Conservation (phyloP, 2,329 filamentous ascomycete species). For the Colletotrichum sp. region DNA sequence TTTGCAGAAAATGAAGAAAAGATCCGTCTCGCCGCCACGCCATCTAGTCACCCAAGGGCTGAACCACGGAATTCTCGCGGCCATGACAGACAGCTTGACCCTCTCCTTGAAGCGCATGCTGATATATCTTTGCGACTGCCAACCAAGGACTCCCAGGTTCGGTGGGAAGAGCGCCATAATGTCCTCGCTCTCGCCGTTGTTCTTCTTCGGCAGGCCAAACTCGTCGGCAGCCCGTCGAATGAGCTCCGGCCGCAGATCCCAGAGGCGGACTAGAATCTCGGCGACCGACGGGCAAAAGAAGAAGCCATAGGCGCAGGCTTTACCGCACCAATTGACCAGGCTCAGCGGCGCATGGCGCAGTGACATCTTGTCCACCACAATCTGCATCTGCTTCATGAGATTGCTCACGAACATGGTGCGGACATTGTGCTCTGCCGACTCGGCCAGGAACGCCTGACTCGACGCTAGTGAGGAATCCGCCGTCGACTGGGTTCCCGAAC, state of each 20-base stretch:
- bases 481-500: constrained; percentile 50
- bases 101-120: constrained; percentile 67
- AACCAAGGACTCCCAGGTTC: constrained; percentile 60
- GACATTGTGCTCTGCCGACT: constrained; percentile 86
- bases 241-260: constrained; percentile 72
- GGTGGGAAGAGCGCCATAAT: constrained; percentile 75
- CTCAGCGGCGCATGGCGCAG: constrained; percentile 69
- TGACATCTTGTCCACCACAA: constrained; percentile 90
- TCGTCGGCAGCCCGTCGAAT: constrained; percentile 76
- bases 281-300: constrained; percentile 89
- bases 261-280: constrained; percentile 81
- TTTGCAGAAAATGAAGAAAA: constrained; percentile 92
- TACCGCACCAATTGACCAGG: constrained; percentile 85
- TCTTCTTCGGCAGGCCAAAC: constrained; percentile 65
- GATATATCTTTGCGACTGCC: constrained; percentile 56
- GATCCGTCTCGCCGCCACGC: constrained; percentile 85
- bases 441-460: constrained; percentile 59
- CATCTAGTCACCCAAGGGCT: constrained; percentile 85
- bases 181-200: constrained; percentile 63
- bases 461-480: constrained; percentile 71
- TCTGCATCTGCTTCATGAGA: constrained; percentile 80
- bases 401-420: constrained; percentile 86
- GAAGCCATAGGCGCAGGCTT: constrained; percentile 90
- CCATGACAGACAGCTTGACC: constrained; percentile 68
- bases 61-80: constrained; percentile 80